Conservation (phyloP, 2,329 filamentous ascomycete species). For the Venturia oleaginea region DNA sequence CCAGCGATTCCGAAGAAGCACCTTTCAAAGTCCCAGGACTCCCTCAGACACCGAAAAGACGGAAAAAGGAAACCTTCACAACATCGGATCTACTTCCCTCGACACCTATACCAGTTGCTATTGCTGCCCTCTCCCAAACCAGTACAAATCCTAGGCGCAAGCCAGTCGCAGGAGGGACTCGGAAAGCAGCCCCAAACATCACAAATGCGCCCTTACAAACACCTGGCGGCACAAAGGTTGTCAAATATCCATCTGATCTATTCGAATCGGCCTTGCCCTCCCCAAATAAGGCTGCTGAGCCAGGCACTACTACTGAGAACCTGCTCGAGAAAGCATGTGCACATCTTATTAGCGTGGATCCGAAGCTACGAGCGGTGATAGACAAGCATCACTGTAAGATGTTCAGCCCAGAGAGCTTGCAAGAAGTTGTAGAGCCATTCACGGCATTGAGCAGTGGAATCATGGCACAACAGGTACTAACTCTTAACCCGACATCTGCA, state of each 20-base stretch:
- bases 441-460: slow-evolving; percentile 75
- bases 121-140: not conserved
- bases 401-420: slow-evolving; percentile 74
- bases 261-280: slow-evolving; percentile 27
- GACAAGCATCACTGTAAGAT: slow-evolving; percentile 66
- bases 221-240: slow-evolving; percentile 56
- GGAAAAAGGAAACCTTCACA: not conserved
- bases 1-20: not conserved
- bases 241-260: slow-evolving; percentile 32
- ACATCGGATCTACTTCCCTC: not conserved
- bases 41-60: slow-evolving; percentile 1
- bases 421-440: slow-evolving; percentile 82
- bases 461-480: slow-evolving; percentile 68
- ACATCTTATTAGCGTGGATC: slow-evolving; percentile 65
- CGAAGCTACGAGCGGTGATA: slow-evolving; percentile 61
- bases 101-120: slow-evolving; percentile 12
- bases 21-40: slow-evolving; percentile 5
- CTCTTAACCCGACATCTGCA: slow-evolving; percentile 16
- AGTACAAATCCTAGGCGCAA: not conserved
- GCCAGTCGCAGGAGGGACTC: not conserved
- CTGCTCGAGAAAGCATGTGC: slow-evolving; percentile 67
- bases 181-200: slow-evolving; percentile 46
- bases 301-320: slow-evolving; percentile 50
- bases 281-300: slow-evolving; percentile 20
- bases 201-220: slow-evolving; percentile 67